Conservation (phyloP, 1,139 yeast species). For the Saccharomyces hybrid region DNA sequence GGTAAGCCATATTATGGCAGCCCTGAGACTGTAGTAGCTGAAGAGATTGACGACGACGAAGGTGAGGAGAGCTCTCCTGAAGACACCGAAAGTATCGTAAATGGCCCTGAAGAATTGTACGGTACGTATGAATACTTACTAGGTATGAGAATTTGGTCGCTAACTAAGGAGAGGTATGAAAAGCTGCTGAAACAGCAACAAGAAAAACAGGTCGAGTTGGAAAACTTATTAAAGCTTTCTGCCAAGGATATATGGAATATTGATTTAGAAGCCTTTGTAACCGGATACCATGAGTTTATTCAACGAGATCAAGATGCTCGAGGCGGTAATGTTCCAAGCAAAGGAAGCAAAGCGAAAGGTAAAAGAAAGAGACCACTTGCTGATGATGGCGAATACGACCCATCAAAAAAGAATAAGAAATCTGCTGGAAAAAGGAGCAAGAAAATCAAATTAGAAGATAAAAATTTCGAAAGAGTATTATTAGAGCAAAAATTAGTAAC, state of each 20-base stretch:
- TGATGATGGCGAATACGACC: slow-evolving; percentile 30
- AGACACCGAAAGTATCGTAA: slow-evolving; percentile 25
- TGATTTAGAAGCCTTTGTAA: slow-evolving; percentile 70
- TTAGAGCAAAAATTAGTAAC: slow-evolving; percentile 24
- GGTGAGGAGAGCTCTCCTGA: slow-evolving; percentile 34
- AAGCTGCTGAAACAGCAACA: slow-evolving; percentile 65
- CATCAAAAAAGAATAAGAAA: slow-evolving; percentile 22
- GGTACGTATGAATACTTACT: slow-evolving; percentile 66
- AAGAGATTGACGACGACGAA: slow-evolving; percentile 32
- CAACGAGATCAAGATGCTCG: slow-evolving; percentile 43
- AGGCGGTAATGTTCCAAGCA: slow-evolving; percentile 24
- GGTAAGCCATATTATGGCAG: slow-evolving; percentile 49
- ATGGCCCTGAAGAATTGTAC: slow-evolving; percentile 35
- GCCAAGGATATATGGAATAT: slow-evolving; percentile 86
- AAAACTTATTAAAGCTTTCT: slow-evolving; percentile 52
- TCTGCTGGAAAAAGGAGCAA: slow-evolving; percentile 8
- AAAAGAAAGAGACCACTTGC: slow-evolving; percentile 29
- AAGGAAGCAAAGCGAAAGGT: slow-evolving; percentile 25
- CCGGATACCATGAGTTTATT: slow-evolving; percentile 59
- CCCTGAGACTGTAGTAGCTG: slow-evolving; percentile 33
- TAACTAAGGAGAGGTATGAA: slow-evolving; percentile 84
- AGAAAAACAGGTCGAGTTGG: slow-evolving; percentile 66
- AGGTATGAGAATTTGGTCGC: slow-evolving; percentile 90
- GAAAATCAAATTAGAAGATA: slow-evolving; percentile 24
- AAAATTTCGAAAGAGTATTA: slow-evolving; percentile 27